A percentile compares a stretch with the other conserved stretches of the same genome.
phyloP scores from a whole-genome alignment of 2,329 filamentous ascomycete genomes.

The Nigrospora osmanthi region DNA sequence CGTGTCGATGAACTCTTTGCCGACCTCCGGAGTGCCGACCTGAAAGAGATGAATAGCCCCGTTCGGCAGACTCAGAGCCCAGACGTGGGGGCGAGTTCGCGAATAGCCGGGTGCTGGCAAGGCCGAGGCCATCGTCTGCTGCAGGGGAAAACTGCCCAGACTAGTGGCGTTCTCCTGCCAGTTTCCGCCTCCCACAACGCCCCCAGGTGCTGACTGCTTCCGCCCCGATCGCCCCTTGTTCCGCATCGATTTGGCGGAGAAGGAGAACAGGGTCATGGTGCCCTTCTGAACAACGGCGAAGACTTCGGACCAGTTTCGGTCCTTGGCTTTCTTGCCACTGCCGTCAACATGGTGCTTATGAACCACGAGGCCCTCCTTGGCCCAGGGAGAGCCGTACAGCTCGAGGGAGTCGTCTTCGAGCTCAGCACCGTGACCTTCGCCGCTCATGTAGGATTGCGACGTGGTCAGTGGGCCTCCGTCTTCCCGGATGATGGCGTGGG shows the following conservation, averaged over 20 bases:
- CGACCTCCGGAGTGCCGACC: constrained; percentile 89
- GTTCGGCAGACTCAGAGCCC: constrained; percentile 84
- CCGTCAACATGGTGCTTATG: constrained; percentile 95
- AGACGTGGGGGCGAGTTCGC: constrained; percentile 82
- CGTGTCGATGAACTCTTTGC: constrained; percentile 86
- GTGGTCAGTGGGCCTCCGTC: constrained; percentile 53
- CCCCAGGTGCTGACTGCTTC: constrained; percentile 39
- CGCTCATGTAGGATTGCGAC: constrained; percentile 46
- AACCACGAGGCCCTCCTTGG: constrained; percentile 91
- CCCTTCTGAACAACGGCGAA: constrained; percentile 96
- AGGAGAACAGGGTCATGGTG: constrained; percentile 89
- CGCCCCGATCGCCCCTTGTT: constrained; percentile 50
- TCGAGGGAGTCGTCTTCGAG: constrained; percentile 91
- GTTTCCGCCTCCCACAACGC: constrained; percentile 85
- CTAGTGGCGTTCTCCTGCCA: constrained; percentile 97
- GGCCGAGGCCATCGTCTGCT: constrained; percentile 85
- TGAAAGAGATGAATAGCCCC: constrained; percentile 98
- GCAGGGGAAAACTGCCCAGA: constrained; percentile 77
- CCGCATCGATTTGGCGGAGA: constrained; percentile 72
- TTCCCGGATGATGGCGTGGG: constrained; percentile 92
- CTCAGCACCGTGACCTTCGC: constrained; percentile 54
- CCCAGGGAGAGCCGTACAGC: constrained; percentile 90
- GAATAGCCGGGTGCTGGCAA: constrained; percentile 91
- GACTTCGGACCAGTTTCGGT: constrained; percentile 88
- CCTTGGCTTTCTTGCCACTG: constrained; percentile 84